Evolutionary conservation across 805 yeast genomes (phyloP).

Genomic region (Maudiozyma saulgeensis): DNA sequence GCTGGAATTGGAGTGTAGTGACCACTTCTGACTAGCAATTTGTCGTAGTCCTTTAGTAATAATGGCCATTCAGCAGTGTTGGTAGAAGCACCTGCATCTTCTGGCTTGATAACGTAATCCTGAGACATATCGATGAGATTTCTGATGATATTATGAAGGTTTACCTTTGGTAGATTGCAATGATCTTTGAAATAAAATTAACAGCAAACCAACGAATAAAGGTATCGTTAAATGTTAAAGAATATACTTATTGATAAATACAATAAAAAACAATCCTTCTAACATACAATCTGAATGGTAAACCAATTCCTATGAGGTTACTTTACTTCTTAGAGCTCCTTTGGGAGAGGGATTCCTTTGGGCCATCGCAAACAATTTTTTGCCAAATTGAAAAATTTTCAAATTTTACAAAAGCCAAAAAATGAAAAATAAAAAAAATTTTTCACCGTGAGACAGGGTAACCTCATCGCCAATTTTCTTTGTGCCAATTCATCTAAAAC

Average conservation of each 20-base stretch:
- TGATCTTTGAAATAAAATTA: neutral
- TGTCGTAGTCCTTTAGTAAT: constrained; percentile 86
- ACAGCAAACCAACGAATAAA: neutral
- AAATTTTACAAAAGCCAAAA: neutral
- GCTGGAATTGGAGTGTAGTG: constrained; percentile 97
- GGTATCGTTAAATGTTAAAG: no score
- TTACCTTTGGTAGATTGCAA: neutral
- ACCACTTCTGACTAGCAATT: constrained; percentile 86
- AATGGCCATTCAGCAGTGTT: constrained; percentile 96
- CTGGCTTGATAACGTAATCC: constrained; percentile 82
- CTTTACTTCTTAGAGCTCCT: no score
- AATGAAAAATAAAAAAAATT: neutral
- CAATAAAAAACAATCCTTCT: no score
- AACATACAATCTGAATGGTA: no score
- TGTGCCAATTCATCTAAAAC: no score
- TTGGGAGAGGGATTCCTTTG: no score
- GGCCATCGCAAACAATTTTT: neutral
- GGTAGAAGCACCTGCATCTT: constrained; percentile 61
- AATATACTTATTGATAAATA: no score
- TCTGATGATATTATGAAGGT: neutral
- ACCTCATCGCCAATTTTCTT: no score
- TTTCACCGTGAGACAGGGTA: no score
- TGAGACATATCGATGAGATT: constrained; percentile 39
- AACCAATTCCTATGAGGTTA: no score
- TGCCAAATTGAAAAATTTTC: neutral